These are phyloP conservation scores for Metroxylon sagu DNA, from an alignment of 176 grass and related monocot species.

Conservation along the genomic window DNA sequence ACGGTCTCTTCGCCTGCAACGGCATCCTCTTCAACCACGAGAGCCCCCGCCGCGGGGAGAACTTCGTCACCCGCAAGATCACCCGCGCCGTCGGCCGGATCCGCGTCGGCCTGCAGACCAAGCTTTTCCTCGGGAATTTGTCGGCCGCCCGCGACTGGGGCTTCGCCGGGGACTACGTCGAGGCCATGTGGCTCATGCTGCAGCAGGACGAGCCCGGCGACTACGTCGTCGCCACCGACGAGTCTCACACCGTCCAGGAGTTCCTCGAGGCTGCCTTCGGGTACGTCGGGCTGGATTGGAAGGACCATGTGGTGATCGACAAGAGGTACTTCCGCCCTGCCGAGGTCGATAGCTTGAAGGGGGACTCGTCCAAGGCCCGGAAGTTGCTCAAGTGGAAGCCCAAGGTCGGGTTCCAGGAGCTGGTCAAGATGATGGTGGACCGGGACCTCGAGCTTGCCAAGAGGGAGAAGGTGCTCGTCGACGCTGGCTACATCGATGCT, in stretches of 20 bases:
- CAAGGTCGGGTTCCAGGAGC: slow-evolving; percentile 77
- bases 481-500: slow-evolving; percentile 74
- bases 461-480: slow-evolving; percentile 91
- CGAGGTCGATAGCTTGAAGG: slow-evolving; percentile 84
- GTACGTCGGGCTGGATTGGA: slow-evolving; percentile 73
- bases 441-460: slow-evolving; percentile 72
- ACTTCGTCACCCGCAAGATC: slow-evolving; percentile 99
- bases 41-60: slow-evolving; percentile 89
- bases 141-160: slow-evolving; percentile 89
- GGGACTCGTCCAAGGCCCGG: slow-evolving; percentile 69
- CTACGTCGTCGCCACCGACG: slow-evolving; percentile 82
- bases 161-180: slow-evolving; percentile 87
- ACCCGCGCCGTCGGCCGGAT: slow-evolving; percentile 87
- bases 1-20: slow-evolving; percentile 85
- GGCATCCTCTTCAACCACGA: slow-evolving; percentile 99
- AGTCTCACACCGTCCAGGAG: slow-evolving; percentile 74
- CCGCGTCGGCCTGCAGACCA: slow-evolving; percentile 89
- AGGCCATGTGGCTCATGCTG: slow-evolving; percentile 99
- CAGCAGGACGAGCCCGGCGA: slow-evolving; percentile 81
- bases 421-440: slow-evolving; percentile 93
- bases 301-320: slow-evolving; percentile 90
- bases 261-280: slow-evolving; percentile 78
- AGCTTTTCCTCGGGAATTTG: slow-evolving; percentile 90
- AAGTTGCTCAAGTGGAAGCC: slow-evolving; percentile 69
- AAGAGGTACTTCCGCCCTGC: slow-evolving; percentile 88